Evolutionary conservation across 2,329 filamentous ascomycete genomes (phyloP), one percentile per base, ranked within the genome.

Genomic region (Sphaerulina vaccinii): DNA sequence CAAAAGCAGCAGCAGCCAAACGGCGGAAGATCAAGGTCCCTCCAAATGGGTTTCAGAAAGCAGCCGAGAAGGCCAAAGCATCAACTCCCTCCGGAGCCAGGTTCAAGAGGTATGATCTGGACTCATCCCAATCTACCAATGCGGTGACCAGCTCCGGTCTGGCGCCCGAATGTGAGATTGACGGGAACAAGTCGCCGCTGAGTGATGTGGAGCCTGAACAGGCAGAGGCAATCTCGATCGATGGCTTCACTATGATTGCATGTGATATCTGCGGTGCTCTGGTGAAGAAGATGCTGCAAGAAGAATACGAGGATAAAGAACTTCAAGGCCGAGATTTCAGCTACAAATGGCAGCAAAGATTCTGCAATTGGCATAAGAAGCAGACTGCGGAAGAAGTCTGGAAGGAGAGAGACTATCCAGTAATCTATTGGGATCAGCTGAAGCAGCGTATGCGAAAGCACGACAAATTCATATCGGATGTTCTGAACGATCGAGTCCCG

Each of bases 311-410:
- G 44, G 61, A 62, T 38, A 44, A 59, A 13, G 52, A 58, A 19
- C 52, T 51, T 13, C 43, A 49, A 13, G 57, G 59, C 16, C 52
- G 54, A 18, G 49, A 56, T 8, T 57, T 66, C 58, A 65, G 49
- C 19, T 62, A 64, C 44, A 63, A 63, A 33, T 64, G 63, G 57
- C 66, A 70, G 52, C 53, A 62, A 41, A 56, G 60, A 2, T 71
- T 71, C 49, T 71, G 69, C 51, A 54, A 47, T 16, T 63, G 60
- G 27, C 69, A 71, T 57, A 61, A 60, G 22, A 54, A 55, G 19
- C 53, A 58, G 8, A 52, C 52, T 6, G 68, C 68, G n/a, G 42
- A 56, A 32, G 51, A 58, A 6, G 49, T 55, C 13, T 70, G 67
- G 65, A 22, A 53, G 21, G 60, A 62, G 36, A 52, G 61, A 43